A percentile compares a stretch with the other conserved stretches of the same genome.
These are phyloP conservation scores for Fraxinus xanthoxyloides DNA, from an alignment of 305 asterid species.

Conservation along the genomic window DNA sequence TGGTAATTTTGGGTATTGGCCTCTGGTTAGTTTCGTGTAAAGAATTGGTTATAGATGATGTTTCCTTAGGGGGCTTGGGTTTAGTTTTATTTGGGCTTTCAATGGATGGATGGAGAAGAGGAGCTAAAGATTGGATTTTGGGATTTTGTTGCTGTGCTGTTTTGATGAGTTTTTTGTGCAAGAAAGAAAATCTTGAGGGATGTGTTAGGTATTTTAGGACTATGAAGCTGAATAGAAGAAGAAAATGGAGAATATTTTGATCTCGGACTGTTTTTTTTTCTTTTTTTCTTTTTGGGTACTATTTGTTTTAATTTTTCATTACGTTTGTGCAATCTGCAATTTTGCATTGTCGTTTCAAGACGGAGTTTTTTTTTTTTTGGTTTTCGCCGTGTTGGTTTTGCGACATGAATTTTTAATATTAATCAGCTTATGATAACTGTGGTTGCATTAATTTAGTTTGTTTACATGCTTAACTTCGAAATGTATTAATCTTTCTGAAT, in stretches of 20 bases:
- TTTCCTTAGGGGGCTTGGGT: conserved; percentile 41
- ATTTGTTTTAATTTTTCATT: neutral
- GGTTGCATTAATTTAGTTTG: conserved; percentile 5
- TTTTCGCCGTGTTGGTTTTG: neutral
- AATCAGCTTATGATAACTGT: neutral
- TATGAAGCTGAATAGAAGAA: conserved; percentile 31
- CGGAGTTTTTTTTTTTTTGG: neutral
- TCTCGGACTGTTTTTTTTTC: neutral
- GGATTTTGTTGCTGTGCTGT: conserved; percentile 78
- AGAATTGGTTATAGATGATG: conserved; percentile 41
- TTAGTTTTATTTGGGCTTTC: conserved; percentile 58
- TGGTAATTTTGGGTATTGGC: conserved; percentile 37
- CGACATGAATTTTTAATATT: neutral
- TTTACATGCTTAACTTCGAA: neutral
- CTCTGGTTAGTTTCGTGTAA: conserved; percentile 47
- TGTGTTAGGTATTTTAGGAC: conserved; percentile 34
- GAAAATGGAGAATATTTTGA: conserved; percentile 45
- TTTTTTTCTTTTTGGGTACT: neutral
- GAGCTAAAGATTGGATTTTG: conserved; percentile 56
- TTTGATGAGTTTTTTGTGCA: conserved; percentile 43
- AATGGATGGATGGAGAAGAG: conserved; percentile 52
- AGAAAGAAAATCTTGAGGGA: conserved; percentile 40
- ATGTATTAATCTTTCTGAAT: neutral
- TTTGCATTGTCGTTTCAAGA: neutral
- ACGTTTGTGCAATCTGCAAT: neutral